These are phyloP conservation scores for Orbilia javanica DNA, from an alignment of 2,329 filamentous ascomycete species.

Conservation along the genomic window DNA sequence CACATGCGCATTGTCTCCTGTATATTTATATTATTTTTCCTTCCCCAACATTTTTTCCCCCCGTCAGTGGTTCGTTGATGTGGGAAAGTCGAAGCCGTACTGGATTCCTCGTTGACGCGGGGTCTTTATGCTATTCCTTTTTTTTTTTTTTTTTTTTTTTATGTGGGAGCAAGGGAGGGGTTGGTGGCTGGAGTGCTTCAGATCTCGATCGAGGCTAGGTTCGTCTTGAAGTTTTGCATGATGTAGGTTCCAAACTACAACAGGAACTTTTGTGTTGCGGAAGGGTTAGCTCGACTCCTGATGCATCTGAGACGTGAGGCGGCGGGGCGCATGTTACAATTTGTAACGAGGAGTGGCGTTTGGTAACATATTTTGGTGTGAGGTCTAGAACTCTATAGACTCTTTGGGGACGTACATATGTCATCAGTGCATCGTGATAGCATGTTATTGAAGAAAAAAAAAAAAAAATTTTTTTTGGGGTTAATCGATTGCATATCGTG, in stretches of 20 bases:
- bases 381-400: background rate
- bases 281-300: too few species aligned
- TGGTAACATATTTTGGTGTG: background rate
- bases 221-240: background rate
- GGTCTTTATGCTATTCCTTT: constrained; percentile 1
- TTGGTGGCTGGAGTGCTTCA: constrained; percentile 10
- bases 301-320: background rate
- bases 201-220: constrained; percentile 1
- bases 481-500: background rate
- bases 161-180: background rate
- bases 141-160: background rate
- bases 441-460: background rate
- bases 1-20: background rate
- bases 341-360: background rate
- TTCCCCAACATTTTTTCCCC: background rate
- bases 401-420: background rate
- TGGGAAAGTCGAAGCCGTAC: background rate
- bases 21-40: background rate
- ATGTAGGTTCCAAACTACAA: constrained; percentile 35
- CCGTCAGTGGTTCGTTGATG: background rate
- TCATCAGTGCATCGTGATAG: too few species aligned
- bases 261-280: constrained; percentile 31
- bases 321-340: constrained; percentile 8
- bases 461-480: background rate
- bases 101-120: constrained; percentile 23